Evolutionary conservation across 345 rosid species (phyloP).

Genomic region (Aegle marmelos): DNA sequence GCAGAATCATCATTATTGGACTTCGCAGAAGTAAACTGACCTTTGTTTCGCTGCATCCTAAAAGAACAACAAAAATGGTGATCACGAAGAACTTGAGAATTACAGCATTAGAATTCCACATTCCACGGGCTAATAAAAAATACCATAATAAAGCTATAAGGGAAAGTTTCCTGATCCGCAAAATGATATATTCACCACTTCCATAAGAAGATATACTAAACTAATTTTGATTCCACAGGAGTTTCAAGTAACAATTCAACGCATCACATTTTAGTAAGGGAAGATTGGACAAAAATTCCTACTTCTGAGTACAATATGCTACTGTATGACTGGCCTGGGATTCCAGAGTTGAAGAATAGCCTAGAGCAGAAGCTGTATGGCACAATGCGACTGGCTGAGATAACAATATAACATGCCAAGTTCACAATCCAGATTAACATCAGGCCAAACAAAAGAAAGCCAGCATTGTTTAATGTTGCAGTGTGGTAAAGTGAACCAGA

Average conservation of each 20-base stretch:
- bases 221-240: background rate
- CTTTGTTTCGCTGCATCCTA: slow-evolving; percentile 71
- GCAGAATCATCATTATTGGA: slow-evolving; percentile 53
- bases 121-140: background rate
- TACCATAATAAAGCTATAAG: background rate
- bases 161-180: background rate
- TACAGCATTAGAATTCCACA: background rate
- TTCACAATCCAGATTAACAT: background rate
- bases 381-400: background rate
- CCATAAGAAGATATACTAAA: background rate
- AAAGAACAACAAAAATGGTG: slow-evolving; percentile 4
- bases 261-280: background rate
- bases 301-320: no score
- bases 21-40: slow-evolving; percentile 63
- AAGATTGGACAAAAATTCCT: background rate
- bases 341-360: background rate
- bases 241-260: background rate
- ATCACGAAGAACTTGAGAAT: slow-evolving; percentile 1
- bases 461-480: background rate
- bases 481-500: background rate
- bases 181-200: background rate
- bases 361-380: background rate
- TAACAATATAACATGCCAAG: background rate
- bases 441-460: background rate
- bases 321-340: no score